Percentiles rank a stretch among this genome's conserved stretches.
phyloP scores from a whole-genome alignment of 1,284 basidiomycete genomes.

The Austroboletus novae-zelandiae region DNA sequence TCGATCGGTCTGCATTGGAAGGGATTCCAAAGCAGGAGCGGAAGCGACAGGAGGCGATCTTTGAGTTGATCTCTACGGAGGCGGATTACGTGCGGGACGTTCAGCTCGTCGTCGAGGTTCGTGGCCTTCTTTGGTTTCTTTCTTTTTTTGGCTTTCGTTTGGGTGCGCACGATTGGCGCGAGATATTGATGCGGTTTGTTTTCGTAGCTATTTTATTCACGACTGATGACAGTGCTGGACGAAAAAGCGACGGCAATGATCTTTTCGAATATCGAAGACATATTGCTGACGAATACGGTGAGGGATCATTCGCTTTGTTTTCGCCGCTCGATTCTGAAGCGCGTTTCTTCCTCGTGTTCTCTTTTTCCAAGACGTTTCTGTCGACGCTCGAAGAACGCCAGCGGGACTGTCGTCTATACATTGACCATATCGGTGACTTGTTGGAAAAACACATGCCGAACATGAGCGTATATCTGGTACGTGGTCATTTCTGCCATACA shows the following conservation, averaged over 20 bases:
- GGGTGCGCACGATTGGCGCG: background rate
- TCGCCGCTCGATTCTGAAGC: background rate
- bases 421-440: conserved; percentile 87
- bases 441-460: conserved; percentile 71
- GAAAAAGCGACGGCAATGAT: conserved; percentile 79
- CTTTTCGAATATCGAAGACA: conserved; percentile 92
- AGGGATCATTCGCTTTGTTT: conserved; percentile 16
- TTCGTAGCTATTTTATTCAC: conserved; percentile 75
- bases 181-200: background rate
- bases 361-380: conserved; percentile 59
- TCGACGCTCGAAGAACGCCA: conserved; percentile 89
- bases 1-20: conserved; percentile 78
- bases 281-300: conserved; percentile 84
- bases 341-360: background rate
- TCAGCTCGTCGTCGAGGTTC: conserved; percentile 85
- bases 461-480: conserved; percentile 78
- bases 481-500: conserved; percentile 14
- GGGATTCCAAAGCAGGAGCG: conserved; percentile 77
- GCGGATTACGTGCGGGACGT: conserved; percentile 84
- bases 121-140: conserved; percentile 1
- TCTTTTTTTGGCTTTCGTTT: no score
- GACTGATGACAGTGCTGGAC: conserved; percentile 72
- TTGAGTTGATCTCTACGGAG: conserved; percentile 90
- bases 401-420: conserved; percentile 84
- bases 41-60: conserved; percentile 88